Conservation (phyloP, 2,329 filamentous ascomycete species). For the Fusarium tjaetaba region DNA sequence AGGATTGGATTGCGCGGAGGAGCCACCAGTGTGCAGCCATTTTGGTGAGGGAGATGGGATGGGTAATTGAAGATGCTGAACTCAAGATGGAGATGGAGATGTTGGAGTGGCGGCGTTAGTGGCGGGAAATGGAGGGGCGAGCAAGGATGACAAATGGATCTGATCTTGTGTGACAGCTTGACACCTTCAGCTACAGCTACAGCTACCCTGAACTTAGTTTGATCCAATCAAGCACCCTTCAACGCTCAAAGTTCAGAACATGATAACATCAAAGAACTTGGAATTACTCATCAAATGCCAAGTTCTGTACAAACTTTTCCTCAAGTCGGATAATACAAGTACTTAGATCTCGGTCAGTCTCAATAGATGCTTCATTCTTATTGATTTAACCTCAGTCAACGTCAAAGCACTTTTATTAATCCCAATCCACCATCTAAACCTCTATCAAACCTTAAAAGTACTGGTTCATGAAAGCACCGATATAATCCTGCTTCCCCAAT, state of each 20-base stretch:
- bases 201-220: slow-evolving; percentile 16
- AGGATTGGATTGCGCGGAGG: slow-evolving; percentile 48
- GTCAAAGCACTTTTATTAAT: slow-evolving; percentile 14
- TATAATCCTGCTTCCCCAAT: slow-evolving; percentile 69
- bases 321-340: fast-evolving
- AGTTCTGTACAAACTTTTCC: neutral
- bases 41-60: neutral
- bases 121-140: slow-evolving; percentile 19
- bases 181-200: neutral
- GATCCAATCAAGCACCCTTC: neutral
- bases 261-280: fast-evolving
- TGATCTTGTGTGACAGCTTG: neutral
- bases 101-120: neutral
- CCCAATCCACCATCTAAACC: neutral
- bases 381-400: neutral
- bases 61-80: neutral
- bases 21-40: slow-evolving; percentile 50
- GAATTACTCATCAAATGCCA: too few species aligned
- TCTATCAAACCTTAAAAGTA: slow-evolving; percentile 21
- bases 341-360: neutral
- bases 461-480: slow-evolving; percentile 49
- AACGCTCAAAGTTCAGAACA: neutral
- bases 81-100: neutral
- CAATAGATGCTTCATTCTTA: neutral
- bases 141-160: slow-evolving; percentile 24